These are phyloP conservation scores for Juglanconis sp. DNA, from an alignment of 2,329 filamentous ascomycete species.

Conservation along the genomic window DNA sequence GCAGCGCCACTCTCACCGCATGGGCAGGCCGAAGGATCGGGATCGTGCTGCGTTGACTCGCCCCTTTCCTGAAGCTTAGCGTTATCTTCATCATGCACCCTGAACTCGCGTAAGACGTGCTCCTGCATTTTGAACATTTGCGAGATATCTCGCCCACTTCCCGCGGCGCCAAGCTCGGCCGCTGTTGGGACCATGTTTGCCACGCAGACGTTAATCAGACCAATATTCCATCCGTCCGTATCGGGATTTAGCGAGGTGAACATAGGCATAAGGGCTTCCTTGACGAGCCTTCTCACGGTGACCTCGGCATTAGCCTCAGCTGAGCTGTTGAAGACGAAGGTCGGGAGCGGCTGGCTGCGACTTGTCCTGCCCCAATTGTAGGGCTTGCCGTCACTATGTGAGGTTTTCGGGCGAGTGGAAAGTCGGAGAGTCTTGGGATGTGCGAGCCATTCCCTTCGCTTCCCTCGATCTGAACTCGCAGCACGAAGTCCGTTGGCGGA, in stretches of 20 bases:
- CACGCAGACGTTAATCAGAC: conserved; percentile 81
- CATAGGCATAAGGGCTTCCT: conserved; percentile 65
- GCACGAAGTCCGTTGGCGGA: background rate
- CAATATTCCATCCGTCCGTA: conserved; percentile 69
- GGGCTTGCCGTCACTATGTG: conserved; percentile 38
- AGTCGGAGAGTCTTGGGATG: conserved; percentile 79
- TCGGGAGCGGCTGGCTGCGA: conserved; percentile 69
- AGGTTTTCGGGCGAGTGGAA: conserved; percentile 60
- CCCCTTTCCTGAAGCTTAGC: conserved; percentile 19
- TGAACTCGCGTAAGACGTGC: conserved; percentile 65
- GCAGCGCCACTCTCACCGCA: background rate
- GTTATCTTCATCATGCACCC: conserved; percentile 42
- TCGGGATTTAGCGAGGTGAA: conserved; percentile 73
- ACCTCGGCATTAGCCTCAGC: conserved; percentile 51
- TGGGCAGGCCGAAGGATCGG: background rate
- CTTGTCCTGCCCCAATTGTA: conserved; percentile 69
- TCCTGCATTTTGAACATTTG: conserved; percentile 80
- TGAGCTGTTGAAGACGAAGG: conserved; percentile 58
- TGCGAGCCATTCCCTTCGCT: conserved; percentile 63
- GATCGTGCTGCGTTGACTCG: conserved; percentile 15
- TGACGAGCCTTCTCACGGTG: conserved; percentile 66
- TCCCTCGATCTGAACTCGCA: background rate
- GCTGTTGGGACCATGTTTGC: conserved; percentile 73
- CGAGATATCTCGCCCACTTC: conserved; percentile 71
- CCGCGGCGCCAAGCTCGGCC: conserved; percentile 41